Evolutionary conservation across 441 rosid genomes (phyloP).

Genomic region (Isatis lusitanica): DNA sequence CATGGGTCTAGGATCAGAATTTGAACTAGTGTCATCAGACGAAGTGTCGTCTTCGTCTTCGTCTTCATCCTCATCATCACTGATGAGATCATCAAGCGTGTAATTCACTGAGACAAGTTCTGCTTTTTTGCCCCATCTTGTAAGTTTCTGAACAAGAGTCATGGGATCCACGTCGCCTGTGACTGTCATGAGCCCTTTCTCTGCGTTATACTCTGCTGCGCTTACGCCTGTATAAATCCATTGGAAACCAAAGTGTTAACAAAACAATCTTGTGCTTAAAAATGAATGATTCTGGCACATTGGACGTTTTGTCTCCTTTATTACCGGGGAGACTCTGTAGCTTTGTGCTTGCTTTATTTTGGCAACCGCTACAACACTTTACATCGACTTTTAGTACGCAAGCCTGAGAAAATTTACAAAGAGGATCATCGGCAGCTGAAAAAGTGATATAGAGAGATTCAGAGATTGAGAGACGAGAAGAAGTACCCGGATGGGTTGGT

Average conservation of each 20-base stretch:
- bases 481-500: constrained; percentile 27
- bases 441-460: neutral
- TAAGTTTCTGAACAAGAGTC: constrained; percentile 19
- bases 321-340: constrained; percentile 23
- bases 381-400: constrained; percentile 27
- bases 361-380: constrained; percentile 33
- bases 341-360: constrained; percentile 2
- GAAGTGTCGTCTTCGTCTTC: neutral
- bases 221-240: constrained; percentile 30
- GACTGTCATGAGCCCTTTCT: constrained; percentile 28
- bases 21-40: constrained; percentile 11
- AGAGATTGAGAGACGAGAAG: constrained; percentile 13
- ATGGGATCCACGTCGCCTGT: constrained; percentile 29
- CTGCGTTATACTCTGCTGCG: constrained; percentile 10
- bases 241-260: neutral
- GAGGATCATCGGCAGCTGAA: neutral
- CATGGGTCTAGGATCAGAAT: constrained; percentile 12
- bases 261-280: neutral
- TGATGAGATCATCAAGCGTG: constrained; percentile 4
- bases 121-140: constrained; percentile 11
- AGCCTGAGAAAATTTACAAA: constrained; percentile 25
- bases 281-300: neutral
- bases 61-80: neutral
- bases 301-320: too few species aligned
- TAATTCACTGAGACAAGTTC: constrained; percentile 23